Evolutionary conservation across 1,284 basidiomycete species (phyloP).

Genomic region (Bothia castanella): DNA sequence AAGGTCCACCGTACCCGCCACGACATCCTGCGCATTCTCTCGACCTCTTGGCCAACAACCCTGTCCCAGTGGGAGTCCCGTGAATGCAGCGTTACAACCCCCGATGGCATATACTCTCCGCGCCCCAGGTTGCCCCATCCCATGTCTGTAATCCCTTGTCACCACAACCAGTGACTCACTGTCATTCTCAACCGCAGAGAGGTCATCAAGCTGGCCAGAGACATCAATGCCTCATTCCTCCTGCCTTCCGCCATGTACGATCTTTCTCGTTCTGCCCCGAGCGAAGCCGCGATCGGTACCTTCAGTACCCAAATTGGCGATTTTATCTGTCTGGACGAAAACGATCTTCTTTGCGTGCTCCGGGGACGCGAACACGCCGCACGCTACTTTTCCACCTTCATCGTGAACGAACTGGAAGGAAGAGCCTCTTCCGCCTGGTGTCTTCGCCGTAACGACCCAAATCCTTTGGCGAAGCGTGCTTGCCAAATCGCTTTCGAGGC

Average conservation of each 20-base stretch:
- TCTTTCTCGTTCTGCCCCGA: conserved; percentile 46
- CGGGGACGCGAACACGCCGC: conserved; percentile 66
- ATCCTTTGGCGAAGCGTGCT: conserved; percentile 43
- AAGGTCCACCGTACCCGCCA: conserved; percentile 51
- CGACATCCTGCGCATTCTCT: conserved; percentile 50
- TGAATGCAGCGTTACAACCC: conserved; percentile 48
- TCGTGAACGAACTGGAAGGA: conserved; percentile 66
- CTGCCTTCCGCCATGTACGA: conserved; percentile 52
- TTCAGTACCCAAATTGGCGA: conserved; percentile 25
- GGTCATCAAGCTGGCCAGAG: conserved; percentile 44
- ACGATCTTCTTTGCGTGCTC: conserved; percentile 55
- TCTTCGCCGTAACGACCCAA: conserved; percentile 43
- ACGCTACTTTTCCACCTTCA: conserved; percentile 69
- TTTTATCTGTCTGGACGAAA: conserved; percentile 40
- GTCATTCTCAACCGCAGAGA: conserved; percentile 34
- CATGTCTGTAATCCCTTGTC: conserved; percentile 41
- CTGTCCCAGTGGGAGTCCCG: conserved; percentile 60
- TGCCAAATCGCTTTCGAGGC: conserved; percentile 69
- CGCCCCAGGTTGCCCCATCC: conserved; percentile 56
- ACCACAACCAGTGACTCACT: conserved; percentile 18
- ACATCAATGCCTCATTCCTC: conserved; percentile 36
- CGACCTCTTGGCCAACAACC: conserved; percentile 52
- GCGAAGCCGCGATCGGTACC: conserved; percentile 38
- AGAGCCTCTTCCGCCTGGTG: conserved; percentile 50
- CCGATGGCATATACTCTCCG: conserved; percentile 52